Percentiles rank a stretch among this genome's conserved stretches.
Conservation (phyloP, 441 rosid species). For the Adansonia rubrostipa region DNA sequence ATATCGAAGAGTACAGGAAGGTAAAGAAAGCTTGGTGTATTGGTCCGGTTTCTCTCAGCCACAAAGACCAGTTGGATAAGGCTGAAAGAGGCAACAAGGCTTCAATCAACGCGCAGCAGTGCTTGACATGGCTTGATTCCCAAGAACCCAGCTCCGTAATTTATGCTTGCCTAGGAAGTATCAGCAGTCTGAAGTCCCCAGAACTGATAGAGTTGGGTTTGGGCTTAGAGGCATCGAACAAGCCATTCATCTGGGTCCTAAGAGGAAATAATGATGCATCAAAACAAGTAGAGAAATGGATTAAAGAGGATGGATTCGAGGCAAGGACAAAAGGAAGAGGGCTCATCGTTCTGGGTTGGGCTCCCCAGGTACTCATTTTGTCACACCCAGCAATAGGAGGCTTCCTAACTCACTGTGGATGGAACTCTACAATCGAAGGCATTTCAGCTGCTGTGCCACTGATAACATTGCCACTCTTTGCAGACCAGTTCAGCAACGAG, state of each 20-base stretch:
- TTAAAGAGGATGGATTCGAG: conserved; percentile 34
- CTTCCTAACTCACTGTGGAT: conserved; percentile 64
- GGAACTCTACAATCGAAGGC: conserved; percentile 12
- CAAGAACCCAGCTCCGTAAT: conserved; percentile 36
- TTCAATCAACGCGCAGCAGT: conserved; percentile 23
- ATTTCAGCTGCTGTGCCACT: neutral
- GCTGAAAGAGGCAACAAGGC: conserved; percentile 41
- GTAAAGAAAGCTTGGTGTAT: conserved; percentile 38
- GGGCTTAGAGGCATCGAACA: conserved; percentile 46
- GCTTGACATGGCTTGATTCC: conserved; percentile 45
- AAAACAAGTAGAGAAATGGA: conserved; percentile 40
- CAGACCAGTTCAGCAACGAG: conserved; percentile 1
- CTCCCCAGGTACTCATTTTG: conserved; percentile 54
- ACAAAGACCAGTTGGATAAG: conserved; percentile 34
- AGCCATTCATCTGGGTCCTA: conserved; percentile 56
- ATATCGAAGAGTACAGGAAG: conserved; percentile 31
- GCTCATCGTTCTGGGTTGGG: conserved; percentile 52
- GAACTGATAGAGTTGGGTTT: conserved; percentile 45
- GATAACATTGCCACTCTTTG: conserved; percentile 9
- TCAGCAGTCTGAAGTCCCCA: conserved; percentile 26
- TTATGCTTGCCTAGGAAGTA: conserved; percentile 46
- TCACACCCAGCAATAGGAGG: conserved; percentile 54
- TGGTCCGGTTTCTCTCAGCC: conserved; percentile 49
- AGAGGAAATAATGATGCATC: conserved; percentile 34
- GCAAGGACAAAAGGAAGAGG: conserved; percentile 46